phyloP scores from a whole-genome alignment of 2,329 filamentous ascomycete species.

The Elsinoe arachidis region DNA sequence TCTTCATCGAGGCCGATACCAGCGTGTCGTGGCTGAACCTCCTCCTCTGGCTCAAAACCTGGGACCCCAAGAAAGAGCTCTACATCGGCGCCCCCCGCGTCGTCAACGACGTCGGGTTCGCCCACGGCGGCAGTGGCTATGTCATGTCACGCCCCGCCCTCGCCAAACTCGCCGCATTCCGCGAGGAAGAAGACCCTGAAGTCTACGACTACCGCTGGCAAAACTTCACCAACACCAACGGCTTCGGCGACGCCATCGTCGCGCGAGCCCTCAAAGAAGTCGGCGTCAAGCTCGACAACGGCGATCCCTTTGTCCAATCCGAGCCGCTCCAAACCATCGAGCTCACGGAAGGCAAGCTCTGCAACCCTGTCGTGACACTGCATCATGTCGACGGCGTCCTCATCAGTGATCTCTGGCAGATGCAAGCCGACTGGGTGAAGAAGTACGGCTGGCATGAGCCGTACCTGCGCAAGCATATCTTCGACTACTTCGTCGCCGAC shows the following conservation, averaged over 20 bases:
- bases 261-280: constrained; percentile 40
- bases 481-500: constrained; percentile 25
- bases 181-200: constrained; percentile 5
- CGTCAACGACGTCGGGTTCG: constrained; percentile 31
- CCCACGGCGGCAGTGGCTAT: constrained; percentile 41
- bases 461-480: constrained; percentile 27
- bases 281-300: constrained; percentile 35
- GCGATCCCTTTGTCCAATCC: constrained; percentile 37
- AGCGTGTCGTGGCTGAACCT: constrained; percentile 39
- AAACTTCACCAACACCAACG: constrained; percentile 38
- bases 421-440: constrained; percentile 18
- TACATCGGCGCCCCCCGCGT: constrained; percentile 42
- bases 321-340: constrained; percentile 34
- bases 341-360: constrained; percentile 35
- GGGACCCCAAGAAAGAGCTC: constrained; percentile 36
- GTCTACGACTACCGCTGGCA: constrained; percentile 31
- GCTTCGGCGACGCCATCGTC: constrained; percentile 46
- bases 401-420: constrained; percentile 26
- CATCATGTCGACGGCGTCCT: constrained; percentile 25
- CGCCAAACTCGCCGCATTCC: constrained; percentile 11
- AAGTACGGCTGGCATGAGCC: constrained; percentile 24
- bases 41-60: constrained; percentile 42
- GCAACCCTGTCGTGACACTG: constrained; percentile 32
- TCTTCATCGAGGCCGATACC: constrained; percentile 51
- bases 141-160: constrained; percentile 36